These are phyloP conservation scores for Xylaria arbuscula DNA, from an alignment of 2,329 filamentous ascomycete genomes.

Conservation along the genomic window DNA sequence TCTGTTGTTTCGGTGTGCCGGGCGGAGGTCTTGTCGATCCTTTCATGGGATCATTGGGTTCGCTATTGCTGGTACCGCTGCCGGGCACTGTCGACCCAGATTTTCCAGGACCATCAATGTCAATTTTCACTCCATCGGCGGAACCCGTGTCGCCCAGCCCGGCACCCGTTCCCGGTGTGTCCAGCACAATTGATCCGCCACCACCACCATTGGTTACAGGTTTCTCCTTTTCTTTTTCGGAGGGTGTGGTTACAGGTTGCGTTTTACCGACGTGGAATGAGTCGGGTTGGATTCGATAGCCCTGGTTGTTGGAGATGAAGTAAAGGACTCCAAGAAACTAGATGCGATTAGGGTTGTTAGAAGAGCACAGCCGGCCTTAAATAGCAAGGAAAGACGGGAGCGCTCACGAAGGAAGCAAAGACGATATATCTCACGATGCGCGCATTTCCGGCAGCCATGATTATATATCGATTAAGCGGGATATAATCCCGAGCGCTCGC, in stretches of 20 bases:
- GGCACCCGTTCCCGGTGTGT: slow-evolving; percentile 39
- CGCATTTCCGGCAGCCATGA: slow-evolving; percentile 74
- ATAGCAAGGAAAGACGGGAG: slow-evolving; percentile 4
- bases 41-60: slow-evolving; percentile 43
- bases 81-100: slow-evolving; percentile 34
- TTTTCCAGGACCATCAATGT: slow-evolving; percentile 28
- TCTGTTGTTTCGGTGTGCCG: slow-evolving; percentile 48
- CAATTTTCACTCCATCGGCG: slow-evolving; percentile 31
- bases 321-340: slow-evolving; percentile 79
- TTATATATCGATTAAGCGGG: slow-evolving; percentile 40
- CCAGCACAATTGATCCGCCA: slow-evolving; percentile 46
- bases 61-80: slow-evolving; percentile 41
- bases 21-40: slow-evolving; percentile 45
- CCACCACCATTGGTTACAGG: slow-evolving; percentile 41
- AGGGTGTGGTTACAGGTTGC: slow-evolving; percentile 51
- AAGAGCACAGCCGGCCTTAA: slow-evolving; percentile 28
- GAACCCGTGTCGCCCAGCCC: slow-evolving; percentile 34
- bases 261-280: slow-evolving; percentile 45
- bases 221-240: slow-evolving; percentile 44
- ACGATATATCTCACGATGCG: slow-evolving; percentile 82
- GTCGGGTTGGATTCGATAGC: slow-evolving; percentile 59
- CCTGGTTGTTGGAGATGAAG: slow-evolving; percentile 75
- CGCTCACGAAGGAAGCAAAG: slow-evolving; percentile 83
- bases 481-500: slow-evolving; percentile 14
- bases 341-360: slow-evolving; percentile 37